Conservation (phyloP, 805 yeast genomes). For the Candida adriatica region DNA sequence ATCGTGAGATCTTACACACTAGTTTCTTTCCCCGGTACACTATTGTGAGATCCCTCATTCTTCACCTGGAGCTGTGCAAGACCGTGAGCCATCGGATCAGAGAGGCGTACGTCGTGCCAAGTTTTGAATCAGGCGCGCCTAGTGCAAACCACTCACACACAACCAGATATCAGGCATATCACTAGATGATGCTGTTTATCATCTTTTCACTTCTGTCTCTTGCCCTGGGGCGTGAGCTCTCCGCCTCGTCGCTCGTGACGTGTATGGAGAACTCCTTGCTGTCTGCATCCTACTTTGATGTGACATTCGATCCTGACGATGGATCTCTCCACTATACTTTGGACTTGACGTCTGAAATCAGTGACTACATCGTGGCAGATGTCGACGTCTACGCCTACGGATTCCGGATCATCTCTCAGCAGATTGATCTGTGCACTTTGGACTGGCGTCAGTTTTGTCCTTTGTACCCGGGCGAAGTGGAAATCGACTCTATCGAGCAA, state of each 20-base stretch:
- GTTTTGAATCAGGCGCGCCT: too few species aligned
- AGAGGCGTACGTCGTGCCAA: too few species aligned
- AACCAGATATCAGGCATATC: too few species aligned
- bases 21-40: too few species aligned
- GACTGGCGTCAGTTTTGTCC: slow-evolving; percentile 90
- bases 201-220: too few species aligned
- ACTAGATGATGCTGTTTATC: too few species aligned
- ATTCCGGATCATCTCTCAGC: slow-evolving; percentile 52
- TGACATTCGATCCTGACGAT: slow-evolving; percentile 67
- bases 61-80: too few species aligned
- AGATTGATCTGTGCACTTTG: slow-evolving; percentile 53
- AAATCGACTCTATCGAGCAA: slow-evolving; percentile 64
- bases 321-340: slow-evolving; percentile 61
- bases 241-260: slow-evolving; percentile 75
- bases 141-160: too few species aligned
- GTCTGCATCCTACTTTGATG: slow-evolving; percentile 68
- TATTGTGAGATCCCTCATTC: too few species aligned
- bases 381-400: slow-evolving; percentile 84
- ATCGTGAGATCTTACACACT: too few species aligned
- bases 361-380: slow-evolving; percentile 60
- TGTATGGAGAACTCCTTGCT: slow-evolving; percentile 76
- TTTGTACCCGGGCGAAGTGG: slow-evolving; percentile 71
- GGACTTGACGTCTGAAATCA: slow-evolving; percentile 61
- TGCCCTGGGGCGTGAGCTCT: slow-evolving; percentile 28
- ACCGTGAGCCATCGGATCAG: too few species aligned